Evolutionary conservation across 805 yeast species (phyloP).

Genomic region (Gaillardinia entomophila): DNA sequence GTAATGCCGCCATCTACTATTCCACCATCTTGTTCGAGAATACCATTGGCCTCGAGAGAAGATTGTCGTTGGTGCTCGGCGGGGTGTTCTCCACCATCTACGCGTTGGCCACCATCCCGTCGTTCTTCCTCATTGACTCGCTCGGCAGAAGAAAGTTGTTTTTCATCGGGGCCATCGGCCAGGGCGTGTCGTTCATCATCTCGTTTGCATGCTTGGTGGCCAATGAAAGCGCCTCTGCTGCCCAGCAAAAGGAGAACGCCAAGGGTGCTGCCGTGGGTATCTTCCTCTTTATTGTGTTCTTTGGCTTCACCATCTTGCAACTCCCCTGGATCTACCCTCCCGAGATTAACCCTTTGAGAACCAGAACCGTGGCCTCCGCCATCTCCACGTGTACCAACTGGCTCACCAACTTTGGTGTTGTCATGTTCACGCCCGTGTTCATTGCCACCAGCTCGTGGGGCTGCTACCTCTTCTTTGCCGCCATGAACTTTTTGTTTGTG

Average conservation of each 20-base stretch:
- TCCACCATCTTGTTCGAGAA: conserved; percentile 51
- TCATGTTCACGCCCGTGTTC: conserved; percentile 41
- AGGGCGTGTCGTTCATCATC: conserved; percentile 33
- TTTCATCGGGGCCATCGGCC: conserved; percentile 38
- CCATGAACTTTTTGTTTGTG: conserved; percentile 29
- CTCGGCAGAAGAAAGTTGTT: conserved; percentile 43
- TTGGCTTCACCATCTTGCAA: conserved; percentile 39
- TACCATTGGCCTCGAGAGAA: conserved; percentile 44
- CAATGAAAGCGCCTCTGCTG: conserved; percentile 8
- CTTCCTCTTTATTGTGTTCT: conserved; percentile 38
- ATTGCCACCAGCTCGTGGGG: conserved; percentile 34
- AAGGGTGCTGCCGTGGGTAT: conserved; percentile 44
- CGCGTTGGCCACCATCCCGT: conserved; percentile 46
- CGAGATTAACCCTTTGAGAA: conserved; percentile 42
- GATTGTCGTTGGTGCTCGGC: conserved; percentile 55
- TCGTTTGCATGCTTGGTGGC: conserved; percentile 34
- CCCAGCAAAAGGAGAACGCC: conserved; percentile 24
- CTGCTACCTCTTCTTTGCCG: conserved; percentile 37
- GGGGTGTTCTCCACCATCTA: conserved; percentile 61
- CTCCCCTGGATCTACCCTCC: conserved; percentile 45
- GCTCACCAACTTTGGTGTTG: conserved; percentile 40
- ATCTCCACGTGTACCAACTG: conserved; percentile 42
- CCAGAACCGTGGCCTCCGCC: conserved; percentile 41
- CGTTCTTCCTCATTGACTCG: conserved; percentile 37
- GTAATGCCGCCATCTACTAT: conserved; percentile 66